These are phyloP conservation scores for Fonsecaea monophora DNA, from an alignment of 2,329 filamentous ascomycete species.

Conservation along the genomic window DNA sequence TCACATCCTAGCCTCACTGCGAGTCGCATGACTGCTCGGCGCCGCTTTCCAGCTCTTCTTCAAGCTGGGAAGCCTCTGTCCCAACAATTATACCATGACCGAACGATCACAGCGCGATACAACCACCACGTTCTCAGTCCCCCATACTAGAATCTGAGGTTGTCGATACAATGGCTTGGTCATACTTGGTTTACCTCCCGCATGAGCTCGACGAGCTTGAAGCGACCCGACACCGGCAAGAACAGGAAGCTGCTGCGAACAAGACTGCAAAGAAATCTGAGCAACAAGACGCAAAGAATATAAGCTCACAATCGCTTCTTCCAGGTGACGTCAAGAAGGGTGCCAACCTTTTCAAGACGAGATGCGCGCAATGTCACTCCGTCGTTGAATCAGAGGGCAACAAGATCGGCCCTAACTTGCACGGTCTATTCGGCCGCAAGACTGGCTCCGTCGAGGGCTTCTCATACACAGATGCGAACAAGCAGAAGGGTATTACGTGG, in stretches of 20 bases:
- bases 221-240: constrained; percentile 3
- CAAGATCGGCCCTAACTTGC: constrained; percentile 97
- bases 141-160: neutral
- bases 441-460: constrained; percentile 89
- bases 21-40: constrained; percentile 1
- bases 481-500: constrained; percentile 92
- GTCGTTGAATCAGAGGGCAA: constrained; percentile 87
- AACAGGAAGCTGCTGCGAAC: constrained; percentile 30
- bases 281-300: constrained; percentile 17
- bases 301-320: constrained; percentile 35
- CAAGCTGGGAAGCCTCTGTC: neutral
- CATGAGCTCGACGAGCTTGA: constrained; percentile 27
- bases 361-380: constrained; percentile 98
- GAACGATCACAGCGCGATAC: neutral
- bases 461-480: constrained; percentile 99
- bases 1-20: constrained; percentile 8
- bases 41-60: neutral
- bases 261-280: neutral
- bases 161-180: constrained; percentile 15
- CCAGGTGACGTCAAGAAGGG: constrained; percentile 93
- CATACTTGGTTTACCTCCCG: constrained; percentile 15
- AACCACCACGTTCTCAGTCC: neutral
- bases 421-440: constrained; percentile 97
- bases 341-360: constrained; percentile 98
- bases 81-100: neutral